Evolutionary conservation across 139 green algal species (phyloP).

Genomic region (Coelastrella sp.): DNA sequence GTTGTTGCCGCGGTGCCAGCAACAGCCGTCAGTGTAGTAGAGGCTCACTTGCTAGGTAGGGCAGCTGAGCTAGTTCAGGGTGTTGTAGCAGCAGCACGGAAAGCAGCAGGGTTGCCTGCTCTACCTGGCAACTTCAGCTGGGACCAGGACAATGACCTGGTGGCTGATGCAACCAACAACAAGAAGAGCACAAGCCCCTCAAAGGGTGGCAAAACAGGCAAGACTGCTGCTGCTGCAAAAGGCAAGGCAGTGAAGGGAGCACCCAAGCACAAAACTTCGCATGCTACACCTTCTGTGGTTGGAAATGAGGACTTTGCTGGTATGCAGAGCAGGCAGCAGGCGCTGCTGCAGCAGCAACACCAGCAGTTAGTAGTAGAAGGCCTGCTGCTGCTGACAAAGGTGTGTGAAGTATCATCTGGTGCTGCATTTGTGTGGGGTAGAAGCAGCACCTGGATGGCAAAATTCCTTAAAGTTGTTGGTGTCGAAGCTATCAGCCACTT

Average conservation of each 20-base stretch:
- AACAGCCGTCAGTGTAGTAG: constrained; percentile 20
- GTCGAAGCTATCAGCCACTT: too few relatives aligned
- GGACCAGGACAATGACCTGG: not conserved
- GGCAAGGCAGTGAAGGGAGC: not conserved
- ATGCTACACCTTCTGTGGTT: not conserved
- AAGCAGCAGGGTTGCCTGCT: not conserved
- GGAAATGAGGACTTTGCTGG: not conserved
- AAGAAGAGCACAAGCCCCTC: not conserved
- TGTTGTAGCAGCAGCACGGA: constrained; percentile 28
- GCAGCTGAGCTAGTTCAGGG: constrained; percentile 47
- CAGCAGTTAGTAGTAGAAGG: constrained; percentile 26
- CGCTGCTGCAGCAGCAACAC: constrained; percentile 24
- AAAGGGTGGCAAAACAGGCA: constrained; percentile 17
- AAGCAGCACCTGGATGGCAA: too few relatives aligned
- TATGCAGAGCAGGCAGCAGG: not conserved
- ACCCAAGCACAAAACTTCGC: not conserved
- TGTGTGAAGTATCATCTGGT: not conserved
- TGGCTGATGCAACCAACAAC: not conserved
- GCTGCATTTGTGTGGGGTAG: too few relatives aligned
- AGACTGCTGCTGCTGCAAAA: not conserved
- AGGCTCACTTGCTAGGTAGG: constrained; percentile 53
- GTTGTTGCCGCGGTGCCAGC: not conserved
- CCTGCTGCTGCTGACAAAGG: constrained; percentile 13
- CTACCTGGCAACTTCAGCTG: not conserved
- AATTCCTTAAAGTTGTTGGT: too few relatives aligned